phyloP scores from a whole-genome alignment of 2,329 filamentous ascomycete genomes.

The Cladobotryum mycophilum region DNA sequence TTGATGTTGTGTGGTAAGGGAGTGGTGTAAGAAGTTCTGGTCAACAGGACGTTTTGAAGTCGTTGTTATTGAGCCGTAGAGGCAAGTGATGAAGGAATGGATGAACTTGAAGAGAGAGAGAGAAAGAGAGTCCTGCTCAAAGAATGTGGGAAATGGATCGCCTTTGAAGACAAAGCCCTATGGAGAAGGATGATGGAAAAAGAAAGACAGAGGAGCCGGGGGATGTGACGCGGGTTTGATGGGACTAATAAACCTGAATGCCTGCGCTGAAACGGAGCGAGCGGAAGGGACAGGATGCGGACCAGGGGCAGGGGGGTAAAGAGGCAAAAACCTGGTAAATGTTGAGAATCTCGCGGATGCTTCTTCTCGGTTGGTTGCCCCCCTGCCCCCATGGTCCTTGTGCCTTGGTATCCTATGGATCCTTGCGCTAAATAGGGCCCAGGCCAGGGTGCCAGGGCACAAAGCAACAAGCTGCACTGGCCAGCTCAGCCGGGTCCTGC shows the following conservation, averaged over 20 bases:
- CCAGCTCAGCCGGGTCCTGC: too few species aligned
- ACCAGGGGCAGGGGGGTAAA: too few species aligned
- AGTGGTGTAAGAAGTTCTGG: conserved; percentile 2
- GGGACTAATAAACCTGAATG: not conserved
- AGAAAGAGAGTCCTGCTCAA: conserved; percentile 23
- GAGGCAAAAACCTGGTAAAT: too few species aligned
- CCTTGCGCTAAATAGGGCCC: too few species aligned
- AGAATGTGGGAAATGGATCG: conserved; percentile 7
- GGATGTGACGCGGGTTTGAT: not conserved
- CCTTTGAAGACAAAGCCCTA: conserved; percentile 5
- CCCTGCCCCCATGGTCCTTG: too few species aligned
- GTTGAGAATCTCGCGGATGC: too few species aligned
- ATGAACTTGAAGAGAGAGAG: conserved; percentile 16
- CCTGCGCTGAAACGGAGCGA: too few species aligned
- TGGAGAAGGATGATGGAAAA: not conserved
- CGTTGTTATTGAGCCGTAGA: conserved; percentile 5
- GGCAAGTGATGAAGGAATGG: conserved; percentile 1
- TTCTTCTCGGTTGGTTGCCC: too few species aligned
- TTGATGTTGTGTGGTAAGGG: not conserved
- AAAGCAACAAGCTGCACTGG: too few species aligned
- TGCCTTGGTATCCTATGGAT: too few species aligned
- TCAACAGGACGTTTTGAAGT: conserved; percentile 7
- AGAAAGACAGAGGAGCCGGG: not conserved
- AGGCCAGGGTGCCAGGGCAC: too few species aligned
- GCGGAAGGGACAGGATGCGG: too few species aligned